These are phyloP conservation scores for Nicotiana paniculata DNA, from an alignment of 257 asterid genomes.

Conservation along the genomic window DNA sequence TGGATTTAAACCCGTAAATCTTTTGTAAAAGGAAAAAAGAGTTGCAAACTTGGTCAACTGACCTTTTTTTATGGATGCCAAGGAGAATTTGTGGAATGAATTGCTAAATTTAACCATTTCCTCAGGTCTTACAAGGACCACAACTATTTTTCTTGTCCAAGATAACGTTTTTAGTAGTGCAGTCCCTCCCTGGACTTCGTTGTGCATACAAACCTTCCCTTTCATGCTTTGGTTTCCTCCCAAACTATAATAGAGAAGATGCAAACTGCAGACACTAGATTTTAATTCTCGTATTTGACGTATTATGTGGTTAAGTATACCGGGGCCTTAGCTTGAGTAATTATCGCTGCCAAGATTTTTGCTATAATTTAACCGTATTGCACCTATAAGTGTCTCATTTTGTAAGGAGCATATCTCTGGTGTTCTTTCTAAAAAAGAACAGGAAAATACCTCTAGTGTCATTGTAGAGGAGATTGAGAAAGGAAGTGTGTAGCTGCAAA, in stretches of 20 bases:
- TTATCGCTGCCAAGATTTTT: not conserved
- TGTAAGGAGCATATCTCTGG: too few relatives aligned
- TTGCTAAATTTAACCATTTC: not conserved
- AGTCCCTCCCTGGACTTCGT: not conserved
- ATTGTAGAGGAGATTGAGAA: too few relatives aligned
- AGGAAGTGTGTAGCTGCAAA: too few relatives aligned
- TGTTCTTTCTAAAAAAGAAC: too few relatives aligned
- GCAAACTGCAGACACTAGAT: not conserved
- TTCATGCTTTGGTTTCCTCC: not conserved
- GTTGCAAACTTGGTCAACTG: not conserved
- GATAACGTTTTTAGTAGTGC: not conserved
- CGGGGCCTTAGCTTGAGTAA: not conserved
- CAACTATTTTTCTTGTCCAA: not conserved
- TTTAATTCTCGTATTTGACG: not conserved
- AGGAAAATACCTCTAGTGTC: too few relatives aligned
- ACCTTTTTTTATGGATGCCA: not conserved
- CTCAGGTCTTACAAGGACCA: not conserved
- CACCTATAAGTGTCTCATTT: too few relatives aligned
- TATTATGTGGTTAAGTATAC: not conserved
- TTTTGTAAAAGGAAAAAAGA: not conserved
- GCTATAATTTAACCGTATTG: not conserved
- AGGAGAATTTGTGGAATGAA: not conserved
- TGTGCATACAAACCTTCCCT: not conserved
- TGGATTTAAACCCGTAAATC: not conserved
- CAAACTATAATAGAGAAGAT: not conserved